A percentile compares a stretch with the other conserved stretches of the same genome.
phyloP scores from a whole-genome alignment of 805 yeast genomes.

The Candida golubevii region DNA sequence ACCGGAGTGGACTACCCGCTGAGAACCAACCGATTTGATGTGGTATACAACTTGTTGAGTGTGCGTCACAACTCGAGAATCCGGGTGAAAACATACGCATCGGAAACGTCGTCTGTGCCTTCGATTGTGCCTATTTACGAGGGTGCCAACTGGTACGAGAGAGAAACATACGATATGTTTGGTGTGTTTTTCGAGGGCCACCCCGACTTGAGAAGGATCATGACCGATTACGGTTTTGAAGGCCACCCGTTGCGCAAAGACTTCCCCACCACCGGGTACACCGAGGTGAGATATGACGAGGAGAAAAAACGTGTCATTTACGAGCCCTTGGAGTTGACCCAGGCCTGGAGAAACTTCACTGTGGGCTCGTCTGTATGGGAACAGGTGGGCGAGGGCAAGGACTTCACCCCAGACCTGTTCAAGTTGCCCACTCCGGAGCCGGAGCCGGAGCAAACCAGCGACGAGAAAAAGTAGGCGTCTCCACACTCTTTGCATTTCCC shows the following conservation, averaged over 20 bases:
- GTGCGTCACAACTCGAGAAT: conserved; percentile 83
- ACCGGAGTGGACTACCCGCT: conserved; percentile 87
- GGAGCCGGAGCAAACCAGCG: conserved; percentile 44
- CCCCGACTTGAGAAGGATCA: conserved; percentile 83
- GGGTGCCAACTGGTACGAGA: conserved; percentile 88
- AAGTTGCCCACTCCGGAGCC: conserved; percentile 80
- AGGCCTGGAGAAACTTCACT: conserved; percentile 86
- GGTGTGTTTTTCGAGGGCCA: conserved; percentile 87
- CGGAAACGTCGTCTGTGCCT: conserved; percentile 79
- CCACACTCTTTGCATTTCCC: conserved; percentile 1
- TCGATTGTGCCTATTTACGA: conserved; percentile 65
- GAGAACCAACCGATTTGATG: conserved; percentile 80
- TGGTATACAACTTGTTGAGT: conserved; percentile 76
- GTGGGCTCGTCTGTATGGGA: conserved; percentile 91
- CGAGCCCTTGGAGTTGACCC: conserved; percentile 87
- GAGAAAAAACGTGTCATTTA: conserved; percentile 86
- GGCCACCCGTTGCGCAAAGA: conserved; percentile 91
- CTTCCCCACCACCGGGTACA: conserved; percentile 89
- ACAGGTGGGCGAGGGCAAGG: conserved; percentile 84
- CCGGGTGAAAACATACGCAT: conserved; percentile 84
- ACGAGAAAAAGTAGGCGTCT: conserved; percentile 25
- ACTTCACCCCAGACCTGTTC: conserved; percentile 75
- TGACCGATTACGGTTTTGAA: conserved; percentile 90
- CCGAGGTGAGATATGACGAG: conserved; percentile 86
- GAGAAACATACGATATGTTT: conserved; percentile 84